A percentile compares a stretch with the other conserved stretches of the same genome.
phyloP scores from a whole-genome alignment of 805 yeast genomes.

The Cephaloascus fragrans region DNA sequence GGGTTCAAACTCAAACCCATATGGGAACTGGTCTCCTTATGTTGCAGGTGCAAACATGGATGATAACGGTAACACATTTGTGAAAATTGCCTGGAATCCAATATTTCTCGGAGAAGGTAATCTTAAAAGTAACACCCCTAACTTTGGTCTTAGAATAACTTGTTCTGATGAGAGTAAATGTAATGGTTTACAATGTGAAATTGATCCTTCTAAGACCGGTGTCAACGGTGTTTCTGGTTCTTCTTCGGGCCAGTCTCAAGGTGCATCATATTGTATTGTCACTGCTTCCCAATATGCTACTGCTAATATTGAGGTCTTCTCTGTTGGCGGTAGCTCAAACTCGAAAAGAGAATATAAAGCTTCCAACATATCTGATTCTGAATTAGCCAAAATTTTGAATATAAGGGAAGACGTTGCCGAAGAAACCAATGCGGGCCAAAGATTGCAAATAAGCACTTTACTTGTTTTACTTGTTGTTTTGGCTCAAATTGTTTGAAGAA shows the following conservation, averaged over 20 bases:
- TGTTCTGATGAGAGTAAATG: conserved; percentile 67
- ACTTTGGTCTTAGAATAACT: conserved; percentile 61
- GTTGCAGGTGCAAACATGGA: conserved; percentile 90
- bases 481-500: too few species aligned
- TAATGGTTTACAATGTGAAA: conserved; percentile 71
- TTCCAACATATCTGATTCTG: too few species aligned
- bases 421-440: too few species aligned
- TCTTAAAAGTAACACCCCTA: conserved; percentile 46
- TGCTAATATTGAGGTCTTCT: conserved; percentile 71
- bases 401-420: too few species aligned
- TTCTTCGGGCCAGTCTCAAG: conserved; percentile 32
- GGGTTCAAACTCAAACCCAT: conserved; percentile 62
- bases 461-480: too few species aligned
- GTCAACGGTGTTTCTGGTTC: conserved; percentile 44
- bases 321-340: not conserved
- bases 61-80: conserved; percentile 55
- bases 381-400: too few species aligned
- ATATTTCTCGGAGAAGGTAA: conserved; percentile 56
- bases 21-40: conserved; percentile 90
- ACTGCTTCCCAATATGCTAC: conserved; percentile 56
- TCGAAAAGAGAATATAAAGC: too few species aligned
- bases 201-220: conserved; percentile 59
- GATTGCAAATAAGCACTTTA: too few species aligned
- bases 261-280: conserved; percentile 76
- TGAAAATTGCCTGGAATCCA: conserved; percentile 90